Base-by-base conservation (phyloP, 1,139 yeast species). In the Zygosaccharomyces pseudobailii region DNA sequence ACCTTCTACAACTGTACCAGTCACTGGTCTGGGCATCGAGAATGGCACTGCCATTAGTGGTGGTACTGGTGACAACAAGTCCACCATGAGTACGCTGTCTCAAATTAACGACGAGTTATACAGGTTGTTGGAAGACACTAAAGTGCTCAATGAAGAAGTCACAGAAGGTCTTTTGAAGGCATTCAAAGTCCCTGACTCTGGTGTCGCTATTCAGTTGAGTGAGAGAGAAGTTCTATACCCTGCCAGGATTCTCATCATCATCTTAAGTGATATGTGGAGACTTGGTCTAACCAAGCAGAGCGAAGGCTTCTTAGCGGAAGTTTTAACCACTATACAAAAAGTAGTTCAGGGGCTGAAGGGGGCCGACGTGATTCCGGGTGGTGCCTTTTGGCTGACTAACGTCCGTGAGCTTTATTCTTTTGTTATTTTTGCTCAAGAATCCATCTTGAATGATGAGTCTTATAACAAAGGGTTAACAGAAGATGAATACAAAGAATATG, bases 231-330 rank as follows among this genome's bases (percentile, higher is more conserved):
- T 92, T 32, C 75, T 92, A 46, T 92, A 89, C 82, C 99, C 98
- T 36, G 95, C 97, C 2, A 84, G 97, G 72, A 87, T 92, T 53
- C 84, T 92, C 59, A 90, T 92, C 58, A 85, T 94, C 55, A 85
- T 92, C 38, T 76, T 92, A 53, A 84, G 95, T 60, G 98, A 94
- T 68, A 89, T 92, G 98, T 92, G 99, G 99, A 80, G 97, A 69
- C 75, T 90, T 49, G 97, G 98, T 2, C 78, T 89, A 60, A 89
- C 96, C 33, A 84, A 86, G 58, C 96, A 90, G 68, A 82, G 94
- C 62, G 98, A 92, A 71, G 84, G 82, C 50, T 87, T 92, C 67
- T 72, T 92, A 55, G 97, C 97, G 45, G 94, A 87, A 66, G 95
- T 88, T 4, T 76, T 92, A 67, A 82, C 89, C 38, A 85, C 88